Conservation (phyloP, 2,329 filamentous ascomycete genomes). For the Fonsecaea pugnacius region DNA sequence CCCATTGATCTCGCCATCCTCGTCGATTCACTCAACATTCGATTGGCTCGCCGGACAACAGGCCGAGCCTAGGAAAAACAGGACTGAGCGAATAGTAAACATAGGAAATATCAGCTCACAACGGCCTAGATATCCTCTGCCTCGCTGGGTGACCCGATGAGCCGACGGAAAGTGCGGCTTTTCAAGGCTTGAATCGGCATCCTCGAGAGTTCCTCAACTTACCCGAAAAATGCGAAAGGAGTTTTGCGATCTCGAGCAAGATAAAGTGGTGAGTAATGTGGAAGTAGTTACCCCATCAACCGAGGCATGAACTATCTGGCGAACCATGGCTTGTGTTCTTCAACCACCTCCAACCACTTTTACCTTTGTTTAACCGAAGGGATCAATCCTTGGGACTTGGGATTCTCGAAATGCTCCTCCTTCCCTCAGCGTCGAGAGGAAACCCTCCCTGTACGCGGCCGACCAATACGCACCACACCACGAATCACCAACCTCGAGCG, state of each 20-base stretch:
- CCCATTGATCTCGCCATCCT: not conserved
- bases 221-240: not conserved
- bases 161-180: slow-evolving; percentile 1
- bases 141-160: not conserved
- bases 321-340: not conserved
- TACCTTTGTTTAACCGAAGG: not conserved
- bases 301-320: not conserved
- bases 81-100: slow-evolving; percentile 1
- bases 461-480: too few species aligned
- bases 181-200: not conserved
- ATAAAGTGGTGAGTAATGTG: not conserved
- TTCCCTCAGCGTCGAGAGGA: not conserved
- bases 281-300: not conserved
- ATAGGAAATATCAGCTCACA: not conserved
- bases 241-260: not conserved
- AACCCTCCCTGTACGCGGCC: not conserved
- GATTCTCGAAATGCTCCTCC: not conserved
- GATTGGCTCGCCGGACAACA: slow-evolving; percentile 15
- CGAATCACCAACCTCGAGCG: too few species aligned
- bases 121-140: not conserved
- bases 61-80: slow-evolving; percentile 6
- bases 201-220: not conserved
- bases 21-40: not conserved
- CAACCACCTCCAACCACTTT: not conserved
- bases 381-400: not conserved